Base-by-base conservation (phyloP, 2,329 filamentous ascomycete species). In the Ascomycota sp. region DNA sequence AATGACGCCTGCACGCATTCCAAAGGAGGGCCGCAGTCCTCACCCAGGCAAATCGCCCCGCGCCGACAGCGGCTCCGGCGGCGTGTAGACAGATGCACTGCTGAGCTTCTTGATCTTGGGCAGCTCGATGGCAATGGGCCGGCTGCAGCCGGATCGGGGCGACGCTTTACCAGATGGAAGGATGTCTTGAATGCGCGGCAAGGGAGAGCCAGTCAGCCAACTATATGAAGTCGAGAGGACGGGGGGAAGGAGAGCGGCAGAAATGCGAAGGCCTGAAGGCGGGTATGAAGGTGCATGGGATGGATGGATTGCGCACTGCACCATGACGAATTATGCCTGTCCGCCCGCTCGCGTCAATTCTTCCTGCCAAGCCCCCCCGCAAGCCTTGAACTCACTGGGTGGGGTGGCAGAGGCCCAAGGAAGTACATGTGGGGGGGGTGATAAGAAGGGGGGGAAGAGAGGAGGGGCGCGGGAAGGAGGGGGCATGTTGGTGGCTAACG, bases 31-130 rank as follows among this genome's bases (percentile, higher is more conserved):
- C 9, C 27, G 10, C 11, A 34, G 16, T 21, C 5, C 62, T 46
- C 61, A 72, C 69, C 68, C 67, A 46, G 57, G 58, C 33, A 68
- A 44, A 47, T 73, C 68, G 34, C 68, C 69, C 35, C 68, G 57
- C 31, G 63, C 69, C 24, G 68, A 69, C 16, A 73, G 49, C 39
- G 59, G 61, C 40, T 60, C 59, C 16, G 54, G 58, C 13, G 58
- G 58, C 21, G 57, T 64, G 43, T 54, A 53, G 31, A 52, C 45
- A 33, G 55, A 52, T 33, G 55, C 47, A 38, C 50, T 50, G 32
- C 51, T 58, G 39, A 56, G 43, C 37, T 55, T 59, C 40, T 50
- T 56, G 31, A 50, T 41, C 24, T 53, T 43, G 21, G 64, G 62
- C 4, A 64, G 41, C 39, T 66, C 60, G 38, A 69, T 72, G 29